phyloP scores from a whole-genome alignment of 2,329 filamentous ascomycete genomes.

The Fusarium sp. region DNA sequence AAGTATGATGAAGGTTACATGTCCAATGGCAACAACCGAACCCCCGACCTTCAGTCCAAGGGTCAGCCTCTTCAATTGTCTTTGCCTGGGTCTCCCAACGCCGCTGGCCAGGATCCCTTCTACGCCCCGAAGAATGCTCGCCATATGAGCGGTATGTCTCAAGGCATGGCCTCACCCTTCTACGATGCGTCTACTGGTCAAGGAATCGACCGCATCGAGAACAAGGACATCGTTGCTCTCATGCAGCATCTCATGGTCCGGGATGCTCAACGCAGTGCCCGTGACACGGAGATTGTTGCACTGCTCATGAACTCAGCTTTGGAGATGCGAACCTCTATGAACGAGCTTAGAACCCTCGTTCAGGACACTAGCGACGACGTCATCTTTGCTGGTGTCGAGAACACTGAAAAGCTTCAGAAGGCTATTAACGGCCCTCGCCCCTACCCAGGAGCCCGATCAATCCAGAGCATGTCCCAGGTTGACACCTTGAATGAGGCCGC shows the following conservation, averaged over 20 bases:
- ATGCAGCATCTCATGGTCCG: conserved; percentile 99
- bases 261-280: conserved; percentile 94
- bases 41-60: conserved; percentile 65
- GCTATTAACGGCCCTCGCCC: conserved; percentile 88
- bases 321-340: conserved; percentile 97
- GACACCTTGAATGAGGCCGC: conserved; percentile 69
- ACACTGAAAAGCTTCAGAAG: conserved; percentile 87
- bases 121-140: conserved; percentile 68
- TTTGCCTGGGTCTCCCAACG: conserved; percentile 65
- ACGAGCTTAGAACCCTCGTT: conserved; percentile 93
- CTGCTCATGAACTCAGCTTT: conserved; percentile 93
- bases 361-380: conserved; percentile 86
- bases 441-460: conserved; percentile 76
- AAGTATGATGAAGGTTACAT: conserved; percentile 92
- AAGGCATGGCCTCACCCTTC: conserved; percentile 88
- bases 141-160: conserved; percentile 88
- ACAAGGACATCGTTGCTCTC: conserved; percentile 93
- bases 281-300: conserved; percentile 96
- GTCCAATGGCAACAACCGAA: conserved; percentile 75
- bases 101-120: conserved; percentile 74
- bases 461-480: conserved; percentile 68
- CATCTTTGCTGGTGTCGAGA: conserved; percentile 88
- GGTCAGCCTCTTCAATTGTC: conserved; percentile 64
- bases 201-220: conserved; percentile 92
- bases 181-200: conserved; percentile 91